A percentile compares a stretch with the other conserved stretches of the same genome.
phyloP scores from a whole-genome alignment of 352 stramenopile genomes.

The Pythium dissimile region DNA sequence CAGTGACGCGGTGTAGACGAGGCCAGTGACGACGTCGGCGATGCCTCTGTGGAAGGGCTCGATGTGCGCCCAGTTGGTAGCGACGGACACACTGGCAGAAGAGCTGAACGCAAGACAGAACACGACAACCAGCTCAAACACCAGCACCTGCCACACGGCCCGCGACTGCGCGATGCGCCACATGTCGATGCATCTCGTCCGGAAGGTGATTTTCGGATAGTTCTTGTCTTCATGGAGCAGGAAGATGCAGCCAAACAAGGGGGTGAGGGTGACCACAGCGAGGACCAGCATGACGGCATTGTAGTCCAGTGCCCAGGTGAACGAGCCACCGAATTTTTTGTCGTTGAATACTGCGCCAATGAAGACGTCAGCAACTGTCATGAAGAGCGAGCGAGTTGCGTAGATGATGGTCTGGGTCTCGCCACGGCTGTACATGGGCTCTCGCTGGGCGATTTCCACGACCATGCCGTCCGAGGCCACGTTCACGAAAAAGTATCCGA shows the following conservation, averaged over 20 bases:
- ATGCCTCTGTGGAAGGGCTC: constrained; percentile 46
- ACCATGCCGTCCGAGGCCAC: constrained; percentile 79
- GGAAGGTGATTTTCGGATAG: constrained; percentile 17
- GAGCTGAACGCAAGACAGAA: constrained; percentile 59
- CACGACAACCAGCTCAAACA: constrained; percentile 56
- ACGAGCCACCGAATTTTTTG: constrained; percentile 35
- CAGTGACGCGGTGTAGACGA: constrained; percentile 59
- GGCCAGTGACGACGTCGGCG: constrained; percentile 38
- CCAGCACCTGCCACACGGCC: constrained; percentile 71
- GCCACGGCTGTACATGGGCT: constrained; percentile 48
- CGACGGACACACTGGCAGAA: constrained; percentile 40
- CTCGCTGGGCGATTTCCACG: constrained; percentile 66
- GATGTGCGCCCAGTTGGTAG: constrained; percentile 56
- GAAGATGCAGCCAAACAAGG: constrained; percentile 46
- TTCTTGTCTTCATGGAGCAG: constrained; percentile 53
- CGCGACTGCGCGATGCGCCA: constrained; percentile 64
- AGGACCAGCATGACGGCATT: constrained; percentile 38
- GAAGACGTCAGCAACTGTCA: constrained; percentile 49
- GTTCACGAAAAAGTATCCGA: constrained; percentile 87
- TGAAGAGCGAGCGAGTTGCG: constrained; percentile 35
- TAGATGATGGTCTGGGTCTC: constrained; percentile 57
- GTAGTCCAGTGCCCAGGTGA: constrained; percentile 41
- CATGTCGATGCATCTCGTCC: constrained; percentile 39
- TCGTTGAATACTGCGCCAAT: constrained; percentile 46
- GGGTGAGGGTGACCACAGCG: constrained; percentile 31